Conservation (phyloP, 371 early-diverging fungal genomes). For the Syncephalastrum racemosum region DNA sequence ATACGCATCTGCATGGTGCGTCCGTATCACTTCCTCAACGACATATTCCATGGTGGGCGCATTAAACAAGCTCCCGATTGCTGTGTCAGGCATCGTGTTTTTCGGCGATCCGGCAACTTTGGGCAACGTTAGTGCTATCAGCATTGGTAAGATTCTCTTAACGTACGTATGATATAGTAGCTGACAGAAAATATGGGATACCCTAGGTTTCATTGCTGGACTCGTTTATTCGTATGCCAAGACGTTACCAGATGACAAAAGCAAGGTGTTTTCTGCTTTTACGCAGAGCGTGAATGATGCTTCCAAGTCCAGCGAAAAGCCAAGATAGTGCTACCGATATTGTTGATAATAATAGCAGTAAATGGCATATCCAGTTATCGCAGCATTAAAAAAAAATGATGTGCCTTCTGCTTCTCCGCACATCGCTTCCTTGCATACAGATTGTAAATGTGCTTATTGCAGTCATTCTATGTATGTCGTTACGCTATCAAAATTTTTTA, state of each 20-base stretch:
- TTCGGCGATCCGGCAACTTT: conserved; percentile 85
- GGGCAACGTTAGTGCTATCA: conserved; percentile 78
- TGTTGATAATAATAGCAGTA: too few species aligned
- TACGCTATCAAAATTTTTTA: too few species aligned
- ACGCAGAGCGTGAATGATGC: conserved; percentile 36
- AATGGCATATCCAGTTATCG: too few species aligned
- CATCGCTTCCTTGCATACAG: too few species aligned
- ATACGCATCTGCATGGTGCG: conserved; percentile 93
- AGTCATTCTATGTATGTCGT: too few species aligned
- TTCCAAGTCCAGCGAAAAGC: conserved; percentile 23
- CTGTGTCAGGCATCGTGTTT: conserved; percentile 95
- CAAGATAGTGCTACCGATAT: neutral
- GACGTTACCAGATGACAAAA: conserved; percentile 13
- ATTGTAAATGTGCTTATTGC: too few species aligned
- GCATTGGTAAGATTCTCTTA: conserved; percentile 52
- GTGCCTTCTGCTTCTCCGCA: too few species aligned
- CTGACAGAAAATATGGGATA: neutral
- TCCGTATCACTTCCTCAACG: conserved; percentile 93
- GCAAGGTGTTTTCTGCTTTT: conserved; percentile 23
- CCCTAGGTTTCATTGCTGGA: conserved; percentile 72
- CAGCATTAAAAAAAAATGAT: too few species aligned
- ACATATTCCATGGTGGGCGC: conserved; percentile 99
- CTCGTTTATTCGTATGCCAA: conserved; percentile 84
- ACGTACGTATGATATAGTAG: neutral
- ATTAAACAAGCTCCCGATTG: conserved; percentile 97